Evolutionary conservation across 495 filamentous ascomycete species (phyloP).

Genomic region (Collariella sp.): DNA sequence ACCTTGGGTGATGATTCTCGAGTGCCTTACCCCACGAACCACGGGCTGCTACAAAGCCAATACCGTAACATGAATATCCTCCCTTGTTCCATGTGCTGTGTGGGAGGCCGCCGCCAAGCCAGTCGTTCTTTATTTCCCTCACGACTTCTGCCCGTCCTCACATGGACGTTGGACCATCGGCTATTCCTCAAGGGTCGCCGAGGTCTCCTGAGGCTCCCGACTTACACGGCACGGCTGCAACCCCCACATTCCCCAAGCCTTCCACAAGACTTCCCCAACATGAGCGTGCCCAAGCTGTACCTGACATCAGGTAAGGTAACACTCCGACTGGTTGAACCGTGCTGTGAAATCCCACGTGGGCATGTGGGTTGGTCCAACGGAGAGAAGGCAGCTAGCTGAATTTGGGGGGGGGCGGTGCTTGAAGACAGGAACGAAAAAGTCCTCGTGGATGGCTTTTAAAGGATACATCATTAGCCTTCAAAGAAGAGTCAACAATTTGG

Average conservation of each 20-base stretch:
- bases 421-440: too few relatives aligned
- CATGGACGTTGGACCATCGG: neutral
- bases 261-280: neutral
- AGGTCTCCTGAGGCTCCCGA: neutral
- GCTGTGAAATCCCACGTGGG: neutral
- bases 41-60: neutral
- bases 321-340: too few relatives aligned
- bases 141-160: neutral
- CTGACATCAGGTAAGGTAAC: neutral
- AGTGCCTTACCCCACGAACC: too few relatives aligned
- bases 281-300: neutral
- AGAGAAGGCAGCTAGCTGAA: too few relatives aligned
- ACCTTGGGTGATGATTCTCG: neutral
- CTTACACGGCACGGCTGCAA: neutral
- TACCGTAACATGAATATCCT: neutral
- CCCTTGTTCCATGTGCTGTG: slow-evolving; percentile 3
- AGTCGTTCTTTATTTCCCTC: neutral
- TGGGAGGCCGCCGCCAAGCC: slow-evolving; percentile 3
- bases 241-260: neutral
- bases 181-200: neutral
- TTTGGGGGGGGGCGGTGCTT: too few relatives aligned
- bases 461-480: too few relatives aligned
- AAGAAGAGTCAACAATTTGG: too few relatives aligned
- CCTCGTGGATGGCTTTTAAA: too few relatives aligned
- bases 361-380: neutral